Base-by-base conservation (phyloP, 1,139 yeast species). In the Yamadazyma conglobata region DNA sequence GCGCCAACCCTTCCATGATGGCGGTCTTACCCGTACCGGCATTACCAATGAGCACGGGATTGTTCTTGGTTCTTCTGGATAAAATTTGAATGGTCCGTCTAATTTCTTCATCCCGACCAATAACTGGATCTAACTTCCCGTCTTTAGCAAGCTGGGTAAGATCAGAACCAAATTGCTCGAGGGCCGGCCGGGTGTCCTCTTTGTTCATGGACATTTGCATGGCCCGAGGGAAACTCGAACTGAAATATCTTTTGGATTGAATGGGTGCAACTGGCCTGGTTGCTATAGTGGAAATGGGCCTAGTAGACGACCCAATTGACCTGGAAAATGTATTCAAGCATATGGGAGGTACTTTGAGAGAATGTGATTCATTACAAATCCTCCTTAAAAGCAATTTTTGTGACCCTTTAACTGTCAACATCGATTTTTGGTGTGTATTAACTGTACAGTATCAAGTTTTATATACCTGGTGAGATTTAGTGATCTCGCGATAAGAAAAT, bases 1-100 rank as follows among this genome's bases (percentile, higher is more conserved):
- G 97, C 0, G 97, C 97, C 30, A 91, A 67, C 1, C 97, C 98
- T 56, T 91, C 98, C 77, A 91, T 83, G 32, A 91, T 79, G 5
- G 96, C 94, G 0, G 97, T 91, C 58, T 91, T 91, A 60, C 98
- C 98, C 0, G 95, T 93, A 60, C 98, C 98, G 1, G 98, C 97
- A 43, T 85, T 79, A 39, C 97, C 98, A 31, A 89, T 87, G 31
- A 91, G 59, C 0, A 91, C 95, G 0, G 97, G 97, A 51, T 91
- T 91, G 52, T 89, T 89, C 56, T 91, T 91, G 2, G 96, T 88
- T 52, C 98, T 70, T 45, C 98, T 68, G 1, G 96, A 86, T 28
- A 91, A 63, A 32, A 91, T 88, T 54, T 91, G 97, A 33, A 91
- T 81, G 0, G 97, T 89, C 34, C 98, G 68, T 37, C 91, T 73